Base-by-base conservation (phyloP, 768 basidiomycete genomes). In the Lactarius pseudohatsudake region DNA sequence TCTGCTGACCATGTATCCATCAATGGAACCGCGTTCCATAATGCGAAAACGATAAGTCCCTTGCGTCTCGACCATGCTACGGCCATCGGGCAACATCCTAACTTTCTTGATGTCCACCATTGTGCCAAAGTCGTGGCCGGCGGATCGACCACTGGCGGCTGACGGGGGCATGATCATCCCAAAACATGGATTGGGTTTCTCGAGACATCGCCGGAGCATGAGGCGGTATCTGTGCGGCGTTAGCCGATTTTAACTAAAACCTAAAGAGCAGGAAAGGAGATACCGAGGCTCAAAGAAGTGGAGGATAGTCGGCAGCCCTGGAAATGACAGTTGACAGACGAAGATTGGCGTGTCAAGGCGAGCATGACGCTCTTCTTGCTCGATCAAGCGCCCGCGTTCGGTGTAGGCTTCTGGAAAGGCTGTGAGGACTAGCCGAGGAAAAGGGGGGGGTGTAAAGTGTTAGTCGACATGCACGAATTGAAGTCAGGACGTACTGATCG, bases 121-220 rank as follows among this genome's bases (percentile, higher is more conserved):
- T 47, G 95, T 98, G 4, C 96, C 96, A 76, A 90, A 99, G 66
- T 93, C 88, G 71, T 80, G 76, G 41, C 82, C 80, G 26, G 58
- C 8, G 54, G 62, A 56, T 54, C 64, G 64, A 50, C 65, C 64
- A 22, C 54, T 54, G 26, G 80, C 76, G 28, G 78, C 74, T 26
- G 80, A 77, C 3, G 84, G 81, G 16, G 91, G 88, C 79, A 96
- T 88, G 72, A 97, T 84, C 92, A 98, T 98, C 43, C 96, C 96
- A 76, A 98, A 97, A 28, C 82, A 81, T n/a, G 92, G 92, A 53
- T 79, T 79, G 5, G 85, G 80, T 18, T 83, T 86, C 72, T 93
- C 89, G 64, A 98, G 87, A 75, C 91, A 94, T n/a, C 96, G 87
- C 28, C 96, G 90, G 62, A 98, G 88, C 96, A 98, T 98, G 59